These are phyloP conservation scores for Xylaria sp. DNA, from an alignment of 2,329 filamentous ascomycete genomes.

Conservation along the genomic window DNA sequence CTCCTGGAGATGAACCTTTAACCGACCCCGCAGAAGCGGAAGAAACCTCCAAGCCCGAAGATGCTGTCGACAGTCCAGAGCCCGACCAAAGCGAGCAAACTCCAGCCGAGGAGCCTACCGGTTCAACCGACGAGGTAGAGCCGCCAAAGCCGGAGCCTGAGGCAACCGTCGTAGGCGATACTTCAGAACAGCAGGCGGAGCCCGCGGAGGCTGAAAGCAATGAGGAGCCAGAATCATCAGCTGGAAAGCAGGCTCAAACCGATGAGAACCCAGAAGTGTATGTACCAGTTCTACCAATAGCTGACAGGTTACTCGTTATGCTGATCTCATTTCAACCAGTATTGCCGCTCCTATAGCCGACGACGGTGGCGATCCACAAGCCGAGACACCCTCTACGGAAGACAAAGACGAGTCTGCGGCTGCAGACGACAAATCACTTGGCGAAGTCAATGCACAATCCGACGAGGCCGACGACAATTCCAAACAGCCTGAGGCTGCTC, in stretches of 20 bases:
- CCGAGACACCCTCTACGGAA: slow-evolving; percentile 2
- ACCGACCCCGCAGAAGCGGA: slow-evolving; percentile 7
- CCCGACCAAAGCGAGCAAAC: slow-evolving; percentile 9
- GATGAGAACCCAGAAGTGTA: slow-evolving; percentile 31
- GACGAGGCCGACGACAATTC: neutral
- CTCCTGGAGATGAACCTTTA: neutral
- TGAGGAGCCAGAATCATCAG: slow-evolving; percentile 9
- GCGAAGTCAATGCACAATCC: neutral
- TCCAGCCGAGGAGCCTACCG: neutral
- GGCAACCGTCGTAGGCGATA: neutral
- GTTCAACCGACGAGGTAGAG: slow-evolving; percentile 16
- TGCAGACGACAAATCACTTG: neutral
- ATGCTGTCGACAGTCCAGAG: slow-evolving; percentile 9
- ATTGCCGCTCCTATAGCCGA: slow-evolving; percentile 12
- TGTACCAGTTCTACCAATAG: neutral
- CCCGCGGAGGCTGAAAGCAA: neutral
- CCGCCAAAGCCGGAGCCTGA: slow-evolving; percentile 23
- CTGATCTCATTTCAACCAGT: slow-evolving; percentile 25
- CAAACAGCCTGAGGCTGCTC: neutral
- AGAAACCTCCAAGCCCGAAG: slow-evolving; percentile 14
- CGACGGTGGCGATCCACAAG: slow-evolving; percentile 16
- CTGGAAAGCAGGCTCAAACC: slow-evolving; percentile 20
- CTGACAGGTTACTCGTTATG: neutral
- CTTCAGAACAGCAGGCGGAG: slow-evolving; percentile 8
- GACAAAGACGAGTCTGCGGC: slow-evolving; percentile 14